A percentile compares a stretch with the other conserved stretches of the same genome.
These are phyloP conservation scores for Exidia glandulosa DNA, from an alignment of 768 basidiomycete species.

Conservation along the genomic window DNA sequence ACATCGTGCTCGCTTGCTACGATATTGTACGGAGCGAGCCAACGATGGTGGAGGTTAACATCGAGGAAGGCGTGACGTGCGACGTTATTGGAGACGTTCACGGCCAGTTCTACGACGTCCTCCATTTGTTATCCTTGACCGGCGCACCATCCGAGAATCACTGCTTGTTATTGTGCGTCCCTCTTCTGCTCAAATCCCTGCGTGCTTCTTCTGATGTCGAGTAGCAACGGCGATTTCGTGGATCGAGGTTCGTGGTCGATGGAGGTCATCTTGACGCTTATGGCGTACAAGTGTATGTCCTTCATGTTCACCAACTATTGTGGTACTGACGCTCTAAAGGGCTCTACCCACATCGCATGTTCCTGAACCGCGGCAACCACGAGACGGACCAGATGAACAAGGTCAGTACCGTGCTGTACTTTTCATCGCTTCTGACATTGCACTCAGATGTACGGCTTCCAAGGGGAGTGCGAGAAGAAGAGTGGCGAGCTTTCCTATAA, in stretches of 20 bases:
- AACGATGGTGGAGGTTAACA: slow-evolving; percentile 63
- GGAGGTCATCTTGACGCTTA: slow-evolving; percentile 84
- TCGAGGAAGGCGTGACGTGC: slow-evolving; percentile 69
- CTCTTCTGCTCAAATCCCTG: slow-evolving; percentile 31
- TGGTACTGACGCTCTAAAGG: slow-evolving; percentile 31
- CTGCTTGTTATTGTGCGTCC: slow-evolving; percentile 49
- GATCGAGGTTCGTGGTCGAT: slow-evolving; percentile 95
- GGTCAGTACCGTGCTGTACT: slow-evolving; percentile 37
- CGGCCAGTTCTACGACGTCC: slow-evolving; percentile 91
- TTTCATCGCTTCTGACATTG: neutral
- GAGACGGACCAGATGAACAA: slow-evolving; percentile 96
- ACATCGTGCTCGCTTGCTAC: slow-evolving; percentile 84
- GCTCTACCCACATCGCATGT: slow-evolving; percentile 85
- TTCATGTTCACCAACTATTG: slow-evolving; percentile 12
- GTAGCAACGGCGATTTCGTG: slow-evolving; percentile 78
- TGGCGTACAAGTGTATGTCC: slow-evolving; percentile 89
- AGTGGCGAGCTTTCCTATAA: slow-evolving; percentile 94
- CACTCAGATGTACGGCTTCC: slow-evolving; percentile 73
- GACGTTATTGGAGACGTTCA: slow-evolving; percentile 97
- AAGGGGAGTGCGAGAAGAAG: slow-evolving; percentile 94
- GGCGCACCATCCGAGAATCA: slow-evolving; percentile 77
- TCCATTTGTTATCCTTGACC: slow-evolving; percentile 78
- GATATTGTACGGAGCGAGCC: slow-evolving; percentile 64
- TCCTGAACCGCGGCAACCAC: slow-evolving; percentile 93
- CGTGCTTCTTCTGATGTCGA: neutral